Base-by-base conservation (phyloP, 805 yeast genomes). In the Debaryomyces maramus region DNA sequence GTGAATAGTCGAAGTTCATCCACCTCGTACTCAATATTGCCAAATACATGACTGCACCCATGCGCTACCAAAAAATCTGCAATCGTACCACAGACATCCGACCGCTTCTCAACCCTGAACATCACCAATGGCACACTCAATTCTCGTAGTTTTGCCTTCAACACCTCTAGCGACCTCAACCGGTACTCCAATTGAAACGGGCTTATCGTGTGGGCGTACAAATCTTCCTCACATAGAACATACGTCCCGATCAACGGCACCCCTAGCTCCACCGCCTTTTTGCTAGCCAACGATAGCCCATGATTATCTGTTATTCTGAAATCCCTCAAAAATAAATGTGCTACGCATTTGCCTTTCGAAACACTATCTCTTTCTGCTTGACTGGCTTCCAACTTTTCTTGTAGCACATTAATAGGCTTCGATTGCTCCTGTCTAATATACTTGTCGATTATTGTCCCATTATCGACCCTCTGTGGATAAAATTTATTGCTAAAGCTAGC, bases 281-380 rank as follows among this genome's bases (percentile, higher is more conserved):
- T 44, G 27, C 67, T 47, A 1, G 76, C 74, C 13, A 59, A 44
- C 10, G 44, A 52, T 28, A 77, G 56, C 0, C 70, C 74, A 1
- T 54, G 56, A 47, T 77, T 77, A 48, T 77, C 79, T 7, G 50
- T 54, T 6, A 66, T 39, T 32, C 82, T 56, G 19, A 77, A 53
- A 45, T 78, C 83, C 26, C 67, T 61, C 13, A 71, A 52, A 38
- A 77, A 75, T 67, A 78, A 65, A 50, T 75, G 79, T 14, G 72
- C 65, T 10, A 70, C 57, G 18, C 50, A 48, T n/a, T 48, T 57
- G 7, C 36, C 36, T 20, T 47, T 46, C 13, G 40, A 21, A 11
- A 51, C 33, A 10, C 39, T 28, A 13, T 7, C 10, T 26, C 41
- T 36, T 14, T 32, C 10, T 21, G n/a, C n/a, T 26, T 19, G 32